Evolutionary conservation across 495 filamentous ascomycete species (phyloP).

Genomic region (Cercophora newfieldiana): DNA sequence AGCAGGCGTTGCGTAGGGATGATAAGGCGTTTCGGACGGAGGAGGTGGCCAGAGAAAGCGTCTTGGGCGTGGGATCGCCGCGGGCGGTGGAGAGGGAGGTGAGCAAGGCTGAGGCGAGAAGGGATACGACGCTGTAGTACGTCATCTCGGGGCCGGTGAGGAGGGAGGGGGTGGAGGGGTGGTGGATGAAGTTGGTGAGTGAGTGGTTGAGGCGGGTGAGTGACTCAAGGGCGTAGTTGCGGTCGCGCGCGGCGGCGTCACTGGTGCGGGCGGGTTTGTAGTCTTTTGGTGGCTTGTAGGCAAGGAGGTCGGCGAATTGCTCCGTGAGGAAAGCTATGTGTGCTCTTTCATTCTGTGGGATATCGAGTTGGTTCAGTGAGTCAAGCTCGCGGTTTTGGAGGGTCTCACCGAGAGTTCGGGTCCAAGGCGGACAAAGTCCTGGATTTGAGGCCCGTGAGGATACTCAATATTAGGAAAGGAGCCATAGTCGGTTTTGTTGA

Average conservation of each 20-base stretch:
- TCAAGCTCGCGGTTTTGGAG: neutral
- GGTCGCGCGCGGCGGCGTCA: slow-evolving; percentile 37
- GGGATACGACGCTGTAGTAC: slow-evolving; percentile 31
- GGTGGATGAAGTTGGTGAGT: slow-evolving; percentile 35
- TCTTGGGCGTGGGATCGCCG: slow-evolving; percentile 20
- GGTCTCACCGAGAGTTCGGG: slow-evolving; percentile 47
- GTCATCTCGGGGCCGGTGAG: slow-evolving; percentile 29
- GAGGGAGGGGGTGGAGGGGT: slow-evolving; percentile 14
- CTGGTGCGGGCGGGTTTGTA: slow-evolving; percentile 39
- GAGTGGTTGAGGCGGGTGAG: slow-evolving; percentile 33
- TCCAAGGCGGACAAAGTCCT: slow-evolving; percentile 42
- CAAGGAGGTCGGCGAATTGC: slow-evolving; percentile 44
- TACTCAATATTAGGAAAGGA: slow-evolving; percentile 45
- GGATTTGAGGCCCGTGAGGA: slow-evolving; percentile 33
- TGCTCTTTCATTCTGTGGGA: slow-evolving; percentile 37
- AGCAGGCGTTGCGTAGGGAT: slow-evolving; percentile 23
- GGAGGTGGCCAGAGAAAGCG: slow-evolving; percentile 14
- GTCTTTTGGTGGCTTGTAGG: slow-evolving; percentile 44
- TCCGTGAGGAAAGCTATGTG: slow-evolving; percentile 45
- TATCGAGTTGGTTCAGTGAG: slow-evolving; percentile 10
- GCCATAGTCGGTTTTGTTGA: slow-evolving; percentile 47
- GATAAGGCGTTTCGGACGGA: slow-evolving; percentile 24
- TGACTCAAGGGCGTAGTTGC: slow-evolving; percentile 34
- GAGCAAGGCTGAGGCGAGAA: slow-evolving; percentile 26
- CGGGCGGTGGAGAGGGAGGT: slow-evolving; percentile 28